Evolutionary conservation across 495 filamentous ascomycete genomes (phyloP).

Genomic region (Hapsidospora chrysogenum): DNA sequence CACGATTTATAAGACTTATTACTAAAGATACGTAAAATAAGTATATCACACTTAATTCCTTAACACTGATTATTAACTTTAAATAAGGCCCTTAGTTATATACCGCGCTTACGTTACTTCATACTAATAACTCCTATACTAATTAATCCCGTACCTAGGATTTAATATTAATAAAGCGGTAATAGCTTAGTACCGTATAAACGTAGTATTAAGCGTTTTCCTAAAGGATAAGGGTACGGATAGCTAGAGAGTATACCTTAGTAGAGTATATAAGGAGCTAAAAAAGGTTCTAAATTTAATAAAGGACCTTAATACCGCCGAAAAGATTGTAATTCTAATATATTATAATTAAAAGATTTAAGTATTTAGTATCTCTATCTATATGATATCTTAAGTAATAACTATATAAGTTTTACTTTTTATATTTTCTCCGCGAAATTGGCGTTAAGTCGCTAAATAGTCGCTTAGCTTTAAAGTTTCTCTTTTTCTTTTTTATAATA

Average conservation of each 20-base stretch:
- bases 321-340: no score
- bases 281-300: no score
- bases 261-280: no score
- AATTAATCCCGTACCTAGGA: background rate
- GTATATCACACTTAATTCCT: background rate
- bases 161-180: no score
- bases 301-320: no score
- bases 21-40: background rate
- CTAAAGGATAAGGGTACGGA: no score
- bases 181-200: no score
- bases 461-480: background rate
- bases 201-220: no score
- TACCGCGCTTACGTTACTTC: background rate
- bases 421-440: no score
- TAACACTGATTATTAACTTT: background rate
- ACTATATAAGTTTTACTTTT: no score
- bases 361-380: background rate
- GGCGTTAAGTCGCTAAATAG: background rate
- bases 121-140: background rate
- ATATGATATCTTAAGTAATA: background rate
- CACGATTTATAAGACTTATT: background rate
- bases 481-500: background rate
- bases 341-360: background rate
- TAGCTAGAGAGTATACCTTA: no score
- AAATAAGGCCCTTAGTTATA: background rate